Evolutionary conservation across 306 rosid genomes (phyloP).

Genomic region (Albizia julibrissin): DNA sequence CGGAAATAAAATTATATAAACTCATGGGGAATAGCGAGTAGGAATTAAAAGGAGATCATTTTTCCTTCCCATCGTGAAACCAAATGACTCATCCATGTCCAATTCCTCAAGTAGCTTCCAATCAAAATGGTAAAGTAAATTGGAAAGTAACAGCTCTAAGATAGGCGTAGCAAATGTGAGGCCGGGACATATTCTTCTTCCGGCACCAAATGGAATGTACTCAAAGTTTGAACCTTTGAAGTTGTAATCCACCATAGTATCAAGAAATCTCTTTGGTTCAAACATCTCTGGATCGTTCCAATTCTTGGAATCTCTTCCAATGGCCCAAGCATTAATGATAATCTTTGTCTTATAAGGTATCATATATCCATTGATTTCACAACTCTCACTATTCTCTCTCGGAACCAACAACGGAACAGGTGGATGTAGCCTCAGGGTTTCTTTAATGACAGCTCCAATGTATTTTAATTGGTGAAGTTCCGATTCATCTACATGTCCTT

Average conservation of each 20-base stretch:
- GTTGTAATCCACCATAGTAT: neutral
- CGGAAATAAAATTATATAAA: neutral
- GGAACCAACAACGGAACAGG: neutral
- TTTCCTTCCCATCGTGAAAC: neutral
- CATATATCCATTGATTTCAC: neutral
- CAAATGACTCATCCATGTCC: neutral
- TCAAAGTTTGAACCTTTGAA: neutral
- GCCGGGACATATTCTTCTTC: neutral
- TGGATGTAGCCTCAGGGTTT: neutral
- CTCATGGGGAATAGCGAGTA: neutral
- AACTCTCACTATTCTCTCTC: neutral
- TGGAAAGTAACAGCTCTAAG: neutral
- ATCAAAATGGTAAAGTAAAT: neutral
- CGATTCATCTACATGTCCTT: neutral
- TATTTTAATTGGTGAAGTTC: neutral
- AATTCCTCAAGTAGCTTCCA: neutral
- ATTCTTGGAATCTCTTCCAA: neutral
- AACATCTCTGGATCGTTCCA: neutral
- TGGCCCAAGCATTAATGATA: neutral
- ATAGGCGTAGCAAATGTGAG: neutral
- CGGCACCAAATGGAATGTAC: neutral
- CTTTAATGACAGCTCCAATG: neutral
- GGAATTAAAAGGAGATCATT: neutral
- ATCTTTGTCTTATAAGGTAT: neutral
- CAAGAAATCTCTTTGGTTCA: neutral